These are phyloP conservation scores for Hagleromyces aurorensis DNA, from an alignment of 805 yeast species.

Conservation along the genomic window DNA sequence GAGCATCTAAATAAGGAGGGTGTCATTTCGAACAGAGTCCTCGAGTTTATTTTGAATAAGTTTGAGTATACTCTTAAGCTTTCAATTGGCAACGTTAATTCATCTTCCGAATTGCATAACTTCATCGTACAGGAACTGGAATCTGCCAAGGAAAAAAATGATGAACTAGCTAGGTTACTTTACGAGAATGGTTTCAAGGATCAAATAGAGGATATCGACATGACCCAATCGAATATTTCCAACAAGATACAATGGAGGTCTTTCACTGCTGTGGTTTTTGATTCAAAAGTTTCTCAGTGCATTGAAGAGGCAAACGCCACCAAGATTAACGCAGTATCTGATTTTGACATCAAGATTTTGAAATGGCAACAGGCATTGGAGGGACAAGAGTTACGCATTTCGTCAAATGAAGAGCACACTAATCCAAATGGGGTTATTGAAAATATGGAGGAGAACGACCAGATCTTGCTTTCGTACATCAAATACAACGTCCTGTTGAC, in stretches of 20 bases:
- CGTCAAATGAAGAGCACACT: constrained; percentile 33
- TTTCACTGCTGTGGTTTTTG: constrained; percentile 54
- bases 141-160: constrained; percentile 13
- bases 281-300: constrained; percentile 63
- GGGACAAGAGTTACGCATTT: constrained; percentile 48
- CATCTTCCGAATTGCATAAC: constrained; percentile 20
- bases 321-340: constrained; percentile 33
- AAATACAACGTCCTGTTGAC: constrained; percentile 58
- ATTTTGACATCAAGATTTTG: constrained; percentile 49
- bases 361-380: constrained; percentile 68
- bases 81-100: constrained; percentile 18
- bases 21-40: constrained; percentile 12
- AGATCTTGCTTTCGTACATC: constrained; percentile 68
- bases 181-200: constrained; percentile 22
- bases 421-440: no score
- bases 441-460: constrained; percentile 55
- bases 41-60: constrained; percentile 19
- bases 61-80: constrained; percentile 27
- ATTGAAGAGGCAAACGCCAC: constrained; percentile 37
- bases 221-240: constrained; percentile 6
- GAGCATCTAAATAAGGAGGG: constrained; percentile 13
- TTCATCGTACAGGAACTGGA: constrained; percentile 14
- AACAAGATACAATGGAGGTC: constrained; percentile 45
- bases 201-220: constrained; percentile 23
- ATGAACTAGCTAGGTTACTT: constrained; percentile 36